phyloP scores from a whole-genome alignment of 2,329 filamentous ascomycete genomes.

The Ambrosiella beaveri region DNA sequence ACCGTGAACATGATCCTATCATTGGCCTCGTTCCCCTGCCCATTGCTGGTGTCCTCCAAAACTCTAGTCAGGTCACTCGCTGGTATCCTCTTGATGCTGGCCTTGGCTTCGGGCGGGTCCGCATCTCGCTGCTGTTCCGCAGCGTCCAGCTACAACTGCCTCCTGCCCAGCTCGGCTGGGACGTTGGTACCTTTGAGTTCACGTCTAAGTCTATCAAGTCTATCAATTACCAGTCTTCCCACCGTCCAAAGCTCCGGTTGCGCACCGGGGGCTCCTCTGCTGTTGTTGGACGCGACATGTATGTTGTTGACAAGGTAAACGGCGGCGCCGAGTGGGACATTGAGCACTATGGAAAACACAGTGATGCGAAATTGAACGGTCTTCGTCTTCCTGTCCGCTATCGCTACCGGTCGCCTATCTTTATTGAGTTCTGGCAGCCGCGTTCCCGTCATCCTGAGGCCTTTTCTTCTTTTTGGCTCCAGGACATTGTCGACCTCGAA shows the following conservation, averaged over 20 bases:
- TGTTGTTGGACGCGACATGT: slow-evolving; percentile 21
- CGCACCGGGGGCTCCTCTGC: slow-evolving; percentile 73
- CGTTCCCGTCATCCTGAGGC: slow-evolving; percentile 54
- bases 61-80: slow-evolving; percentile 65
- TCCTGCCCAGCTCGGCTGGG: slow-evolving; percentile 77
- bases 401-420: slow-evolving; percentile 74
- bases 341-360: slow-evolving; percentile 23
- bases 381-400: slow-evolving; percentile 74
- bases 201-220: slow-evolving; percentile 51
- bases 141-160: slow-evolving; percentile 74
- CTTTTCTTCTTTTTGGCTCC: slow-evolving; percentile 71
- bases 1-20: slow-evolving; percentile 86
- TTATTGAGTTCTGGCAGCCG: slow-evolving; percentile 64
- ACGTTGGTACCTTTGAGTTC: slow-evolving; percentile 90
- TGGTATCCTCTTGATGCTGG: slow-evolving; percentile 97
- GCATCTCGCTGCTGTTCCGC: slow-evolving; percentile 78
- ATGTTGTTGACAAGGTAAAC: not conserved
- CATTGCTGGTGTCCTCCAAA: slow-evolving; percentile 73
- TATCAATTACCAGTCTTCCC: slow-evolving; percentile 39
- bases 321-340: slow-evolving; percentile 30
- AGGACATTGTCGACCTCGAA: slow-evolving; percentile 68
- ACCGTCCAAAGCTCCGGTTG: slow-evolving; percentile 60
- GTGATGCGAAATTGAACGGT: slow-evolving; percentile 16
- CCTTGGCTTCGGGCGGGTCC: slow-evolving; percentile 75
- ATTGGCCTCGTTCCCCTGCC: slow-evolving; percentile 82